A percentile compares a stretch with the other conserved stretches of the same genome.
phyloP scores from a whole-genome alignment of 108 stramenopile genomes.

The Cyclotella distinguenda region DNA sequence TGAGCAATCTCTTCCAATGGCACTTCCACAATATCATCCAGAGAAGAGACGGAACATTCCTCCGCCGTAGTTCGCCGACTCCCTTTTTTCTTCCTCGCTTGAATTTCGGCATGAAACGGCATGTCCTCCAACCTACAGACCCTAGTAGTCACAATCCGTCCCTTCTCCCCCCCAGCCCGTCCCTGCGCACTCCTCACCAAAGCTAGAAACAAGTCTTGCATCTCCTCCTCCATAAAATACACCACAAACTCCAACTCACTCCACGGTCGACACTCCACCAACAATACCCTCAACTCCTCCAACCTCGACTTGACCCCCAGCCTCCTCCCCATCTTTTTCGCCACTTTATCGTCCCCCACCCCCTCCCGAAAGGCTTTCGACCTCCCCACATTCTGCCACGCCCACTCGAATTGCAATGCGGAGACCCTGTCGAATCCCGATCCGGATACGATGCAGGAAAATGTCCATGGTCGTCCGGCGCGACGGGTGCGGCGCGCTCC shows the following conservation, averaged over 20 bases:
- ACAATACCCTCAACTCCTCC: constrained; percentile 43
- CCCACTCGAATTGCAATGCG: constrained; percentile 84
- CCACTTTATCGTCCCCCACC: constrained; percentile 50
- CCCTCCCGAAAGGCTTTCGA: constrained; percentile 54
- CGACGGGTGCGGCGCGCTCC: constrained; percentile 68
- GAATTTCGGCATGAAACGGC: too few species aligned
- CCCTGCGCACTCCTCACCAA: constrained; percentile 21
- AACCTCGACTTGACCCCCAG: constrained; percentile 33
- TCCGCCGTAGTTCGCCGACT: too few species aligned
- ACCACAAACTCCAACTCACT: constrained; percentile 37
- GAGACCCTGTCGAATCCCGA: constrained; percentile 60
- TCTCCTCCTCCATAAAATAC: constrained; percentile 37
- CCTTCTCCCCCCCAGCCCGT: constrained; percentile 5
- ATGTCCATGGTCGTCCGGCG: constrained; percentile 73
- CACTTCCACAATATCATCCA: too few species aligned
- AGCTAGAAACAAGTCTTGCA: constrained; percentile 19
- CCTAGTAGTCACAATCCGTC: constrained; percentile 4
- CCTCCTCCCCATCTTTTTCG: constrained; percentile 40
- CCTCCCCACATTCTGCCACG: constrained; percentile 70
- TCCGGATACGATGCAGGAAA: constrained; percentile 56
- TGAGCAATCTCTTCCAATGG: too few species aligned
- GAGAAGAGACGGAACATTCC: too few species aligned
- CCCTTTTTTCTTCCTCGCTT: too few species aligned
- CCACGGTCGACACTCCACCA: constrained; percentile 36
- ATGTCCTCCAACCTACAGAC: constrained; percentile 47